Evolutionary conservation across 1,284 basidiomycete species (phyloP).

Genomic region (Sphagnurus paluster): DNA sequence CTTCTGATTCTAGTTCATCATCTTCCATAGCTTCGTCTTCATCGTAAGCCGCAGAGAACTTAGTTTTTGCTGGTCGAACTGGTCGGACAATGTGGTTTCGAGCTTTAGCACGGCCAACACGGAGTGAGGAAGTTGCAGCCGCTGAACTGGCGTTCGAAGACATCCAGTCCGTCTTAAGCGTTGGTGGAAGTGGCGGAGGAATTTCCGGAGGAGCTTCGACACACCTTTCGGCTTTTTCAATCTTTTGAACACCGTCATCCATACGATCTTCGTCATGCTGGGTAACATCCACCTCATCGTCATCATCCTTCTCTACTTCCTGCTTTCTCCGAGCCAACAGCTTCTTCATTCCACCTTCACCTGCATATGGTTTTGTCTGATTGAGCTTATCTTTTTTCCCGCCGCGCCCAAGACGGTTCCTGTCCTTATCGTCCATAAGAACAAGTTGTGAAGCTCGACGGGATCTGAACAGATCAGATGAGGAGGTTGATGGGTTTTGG

Average conservation of each 20-base stretch:
- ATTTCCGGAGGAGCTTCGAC: not conserved
- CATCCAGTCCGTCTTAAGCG: constrained; percentile 31
- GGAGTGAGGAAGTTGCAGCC: constrained; percentile 50
- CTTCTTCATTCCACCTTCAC: constrained; percentile 73
- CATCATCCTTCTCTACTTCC: constrained; percentile 30
- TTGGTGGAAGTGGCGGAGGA: constrained; percentile 21
- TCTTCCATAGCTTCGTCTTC: constrained; percentile 56
- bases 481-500: constrained; percentile 27
- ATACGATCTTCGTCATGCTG: constrained; percentile 18
- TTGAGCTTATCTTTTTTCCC: constrained; percentile 35
- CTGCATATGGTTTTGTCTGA: constrained; percentile 69
- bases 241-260: constrained; percentile 18
- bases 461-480: constrained; percentile 63
- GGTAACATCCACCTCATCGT: constrained; percentile 1
- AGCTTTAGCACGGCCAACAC: constrained; percentile 60
- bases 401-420: constrained; percentile 31
- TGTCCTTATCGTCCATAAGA: constrained; percentile 54
- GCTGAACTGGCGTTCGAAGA: constrained; percentile 25
- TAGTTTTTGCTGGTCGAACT: constrained; percentile 37
- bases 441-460: constrained; percentile 54
- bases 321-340: constrained; percentile 55
- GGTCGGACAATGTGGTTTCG: constrained; percentile 57
- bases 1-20: constrained; percentile 19
- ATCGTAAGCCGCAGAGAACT: constrained; percentile 69
- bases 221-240: not conserved